phyloP scores from a whole-genome alignment of 306 rosid genomes.

The Mimosa pudica region DNA sequence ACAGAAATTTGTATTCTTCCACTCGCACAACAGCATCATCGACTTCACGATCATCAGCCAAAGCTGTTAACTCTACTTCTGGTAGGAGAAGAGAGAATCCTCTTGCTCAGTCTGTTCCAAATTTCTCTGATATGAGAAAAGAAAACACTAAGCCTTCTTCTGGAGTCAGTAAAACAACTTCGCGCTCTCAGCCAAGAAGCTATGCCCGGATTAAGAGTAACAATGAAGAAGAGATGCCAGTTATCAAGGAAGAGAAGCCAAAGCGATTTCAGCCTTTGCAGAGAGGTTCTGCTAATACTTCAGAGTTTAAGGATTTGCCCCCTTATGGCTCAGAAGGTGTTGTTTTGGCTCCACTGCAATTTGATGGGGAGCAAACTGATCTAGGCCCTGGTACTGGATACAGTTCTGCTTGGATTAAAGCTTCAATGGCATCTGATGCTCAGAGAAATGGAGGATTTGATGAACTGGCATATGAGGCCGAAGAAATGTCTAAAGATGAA shows the following conservation, averaged over 20 bases:
- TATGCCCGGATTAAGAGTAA: conserved; percentile 66
- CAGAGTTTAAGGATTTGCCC: conserved; percentile 60
- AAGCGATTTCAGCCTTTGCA: conserved; percentile 58
- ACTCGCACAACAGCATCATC: conserved; percentile 55
- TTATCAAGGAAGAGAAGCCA: conserved; percentile 76
- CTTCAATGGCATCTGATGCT: conserved; percentile 57
- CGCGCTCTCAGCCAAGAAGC: conserved; percentile 70
- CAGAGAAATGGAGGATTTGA: conserved; percentile 58
- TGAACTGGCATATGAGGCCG: conserved; percentile 67
- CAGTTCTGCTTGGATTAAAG: conserved; percentile 54
- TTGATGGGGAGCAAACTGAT: conserved; percentile 62
- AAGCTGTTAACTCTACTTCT: conserved; percentile 50
- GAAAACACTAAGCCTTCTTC: conserved; percentile 88
- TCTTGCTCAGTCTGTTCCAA: conserved; percentile 90
- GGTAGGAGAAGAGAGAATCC: conserved; percentile 84
- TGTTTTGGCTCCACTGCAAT: conserved; percentile 69
- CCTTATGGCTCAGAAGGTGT: conserved; percentile 61
- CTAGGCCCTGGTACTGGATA: not conserved
- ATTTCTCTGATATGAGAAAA: conserved; percentile 93
- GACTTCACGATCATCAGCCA: conserved; percentile 56
- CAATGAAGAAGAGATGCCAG: conserved; percentile 68
- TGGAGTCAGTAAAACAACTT: conserved; percentile 66
- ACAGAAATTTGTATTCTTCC: conserved; percentile 56
- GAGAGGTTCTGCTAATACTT: conserved; percentile 66
- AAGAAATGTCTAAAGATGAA: conserved; percentile 62